Conservation (phyloP, 805 yeast species). For the Myxozyma monticola region DNA sequence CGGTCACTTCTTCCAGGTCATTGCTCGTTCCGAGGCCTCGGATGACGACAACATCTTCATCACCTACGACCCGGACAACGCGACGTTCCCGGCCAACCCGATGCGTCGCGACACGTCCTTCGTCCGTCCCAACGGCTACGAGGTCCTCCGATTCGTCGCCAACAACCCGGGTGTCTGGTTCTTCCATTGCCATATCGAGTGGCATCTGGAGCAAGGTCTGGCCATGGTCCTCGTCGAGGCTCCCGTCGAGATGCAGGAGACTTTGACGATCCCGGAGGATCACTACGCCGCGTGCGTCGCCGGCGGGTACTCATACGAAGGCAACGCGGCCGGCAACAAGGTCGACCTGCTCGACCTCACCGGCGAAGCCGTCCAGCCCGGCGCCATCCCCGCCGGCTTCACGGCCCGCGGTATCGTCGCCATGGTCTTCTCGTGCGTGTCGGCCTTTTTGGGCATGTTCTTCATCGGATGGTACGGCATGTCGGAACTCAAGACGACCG, state of each 20-base stretch:
- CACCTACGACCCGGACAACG: conserved; percentile 54
- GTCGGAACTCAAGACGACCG: conserved; percentile 73
- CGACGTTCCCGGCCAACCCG: conserved; percentile 46
- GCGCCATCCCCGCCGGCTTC: conserved; percentile 77
- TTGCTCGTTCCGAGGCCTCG: conserved; percentile 67
- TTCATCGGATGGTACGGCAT: conserved; percentile 82
- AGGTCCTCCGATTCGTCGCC: conserved; percentile 84
- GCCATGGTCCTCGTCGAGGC: conserved; percentile 81
- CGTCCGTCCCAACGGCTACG: conserved; percentile 79
- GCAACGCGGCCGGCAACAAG: conserved; percentile 89
- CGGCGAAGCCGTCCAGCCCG: conserved; percentile 70
- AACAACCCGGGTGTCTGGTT: conserved; percentile 98
- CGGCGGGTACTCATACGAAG: conserved; percentile 54
- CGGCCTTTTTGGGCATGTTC: conserved; percentile 80
- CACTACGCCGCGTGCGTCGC: conserved; percentile 58
- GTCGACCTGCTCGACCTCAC: conserved; percentile 60
- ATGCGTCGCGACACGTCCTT: conserved; percentile 80
- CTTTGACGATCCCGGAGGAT: conserved; percentile 62
- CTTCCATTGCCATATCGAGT: conserved; percentile 98
- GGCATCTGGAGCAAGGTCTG: conserved; percentile 96
- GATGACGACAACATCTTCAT: conserved; percentile 55
- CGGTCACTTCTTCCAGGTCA: conserved; percentile 85
- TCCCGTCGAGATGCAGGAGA: conserved; percentile 58
- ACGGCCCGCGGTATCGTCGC: conserved; percentile 96
- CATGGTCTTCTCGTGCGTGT: conserved; percentile 80